phyloP scores from a whole-genome alignment of 108 stramenopile species.

The Fistulifera pelliculosa region DNA sequence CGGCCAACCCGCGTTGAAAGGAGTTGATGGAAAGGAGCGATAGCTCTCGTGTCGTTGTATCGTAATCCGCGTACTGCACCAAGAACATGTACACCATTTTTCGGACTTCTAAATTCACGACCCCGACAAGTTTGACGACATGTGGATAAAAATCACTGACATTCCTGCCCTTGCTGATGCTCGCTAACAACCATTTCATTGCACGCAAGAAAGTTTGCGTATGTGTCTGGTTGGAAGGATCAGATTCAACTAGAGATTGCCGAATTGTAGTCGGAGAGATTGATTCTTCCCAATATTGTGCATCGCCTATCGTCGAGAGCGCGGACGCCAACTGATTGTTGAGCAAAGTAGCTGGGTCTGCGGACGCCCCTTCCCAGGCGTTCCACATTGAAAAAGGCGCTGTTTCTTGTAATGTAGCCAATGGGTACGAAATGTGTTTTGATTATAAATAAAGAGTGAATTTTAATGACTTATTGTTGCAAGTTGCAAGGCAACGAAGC shows the following conservation, averaged over 20 bases:
- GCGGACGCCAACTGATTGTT: slow-evolving; percentile 56
- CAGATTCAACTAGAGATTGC: slow-evolving; percentile 43
- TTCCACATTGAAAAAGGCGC: no score
- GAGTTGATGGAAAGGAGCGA: slow-evolving; percentile 92
- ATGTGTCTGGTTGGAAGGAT: slow-evolving; percentile 64
- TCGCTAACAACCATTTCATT: slow-evolving; percentile 98
- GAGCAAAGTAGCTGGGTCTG: slow-evolving; percentile 38
- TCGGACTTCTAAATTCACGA: slow-evolving; percentile 85
- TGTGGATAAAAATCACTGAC: slow-evolving; percentile 96
- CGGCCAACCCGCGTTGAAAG: slow-evolving; percentile 95
- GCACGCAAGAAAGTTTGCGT: slow-evolving; percentile 78
- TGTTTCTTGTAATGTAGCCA: no score
- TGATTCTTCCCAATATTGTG: slow-evolving; percentile 97
- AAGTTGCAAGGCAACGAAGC: no score
- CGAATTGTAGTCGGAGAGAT: slow-evolving; percentile 87
- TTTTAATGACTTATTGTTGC: no score
- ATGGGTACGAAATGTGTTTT: no score
- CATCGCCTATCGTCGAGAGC: slow-evolving; percentile 66
- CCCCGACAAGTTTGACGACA: slow-evolving; percentile 93
- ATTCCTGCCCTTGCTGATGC: slow-evolving; percentile 91
- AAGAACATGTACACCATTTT: slow-evolving; percentile 99
- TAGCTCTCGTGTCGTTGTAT: slow-evolving; percentile 87
- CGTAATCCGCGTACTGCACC: slow-evolving; percentile 88
- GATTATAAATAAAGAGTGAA: no score
- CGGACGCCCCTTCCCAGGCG: no score